These are phyloP conservation scores for Stephania yunnanensis DNA, from an alignment of 164 flowering plant genomes.

Conservation along the genomic window DNA sequence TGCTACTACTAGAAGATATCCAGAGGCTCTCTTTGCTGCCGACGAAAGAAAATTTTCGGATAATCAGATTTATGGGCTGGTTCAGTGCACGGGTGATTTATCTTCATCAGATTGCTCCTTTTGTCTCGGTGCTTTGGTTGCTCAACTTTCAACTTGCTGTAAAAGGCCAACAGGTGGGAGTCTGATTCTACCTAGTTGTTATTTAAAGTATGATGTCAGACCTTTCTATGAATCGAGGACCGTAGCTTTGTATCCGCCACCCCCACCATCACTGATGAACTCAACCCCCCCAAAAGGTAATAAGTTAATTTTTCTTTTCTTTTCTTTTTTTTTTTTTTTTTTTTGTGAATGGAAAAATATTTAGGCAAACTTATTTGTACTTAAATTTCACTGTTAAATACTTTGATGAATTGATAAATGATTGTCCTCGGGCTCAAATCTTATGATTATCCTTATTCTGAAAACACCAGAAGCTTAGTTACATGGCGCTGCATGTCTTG, in stretches of 20 bases:
- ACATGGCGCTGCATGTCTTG: no score
- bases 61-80: conserved; percentile 15
- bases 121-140: conserved; percentile 18
- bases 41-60: conserved; percentile 14
- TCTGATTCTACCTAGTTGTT: conserved; percentile 26
- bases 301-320: no score
- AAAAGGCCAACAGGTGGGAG: conserved; percentile 21
- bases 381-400: no score
- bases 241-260: not conserved
- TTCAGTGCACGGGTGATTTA: conserved; percentile 31
- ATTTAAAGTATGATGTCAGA: conserved; percentile 28
- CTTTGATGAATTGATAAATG: no score
- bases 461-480: no score
- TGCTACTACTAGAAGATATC: not conserved
- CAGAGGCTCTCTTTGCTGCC: not conserved
- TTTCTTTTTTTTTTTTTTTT: not conserved
- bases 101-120: conserved; percentile 12
- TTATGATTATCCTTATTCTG: no score
- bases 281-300: not conserved
- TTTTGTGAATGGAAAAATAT: no score
- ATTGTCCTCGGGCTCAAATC: no score
- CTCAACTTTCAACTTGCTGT: conserved; percentile 12
- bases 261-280: not conserved
- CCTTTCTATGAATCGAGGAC: conserved; percentile 13
- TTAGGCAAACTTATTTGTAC: no score